A percentile compares a stretch with the other conserved stretches of the same genome.
phyloP scores from a whole-genome alignment of 2,329 filamentous ascomycete genomes.

The Fusarium hostae region DNA sequence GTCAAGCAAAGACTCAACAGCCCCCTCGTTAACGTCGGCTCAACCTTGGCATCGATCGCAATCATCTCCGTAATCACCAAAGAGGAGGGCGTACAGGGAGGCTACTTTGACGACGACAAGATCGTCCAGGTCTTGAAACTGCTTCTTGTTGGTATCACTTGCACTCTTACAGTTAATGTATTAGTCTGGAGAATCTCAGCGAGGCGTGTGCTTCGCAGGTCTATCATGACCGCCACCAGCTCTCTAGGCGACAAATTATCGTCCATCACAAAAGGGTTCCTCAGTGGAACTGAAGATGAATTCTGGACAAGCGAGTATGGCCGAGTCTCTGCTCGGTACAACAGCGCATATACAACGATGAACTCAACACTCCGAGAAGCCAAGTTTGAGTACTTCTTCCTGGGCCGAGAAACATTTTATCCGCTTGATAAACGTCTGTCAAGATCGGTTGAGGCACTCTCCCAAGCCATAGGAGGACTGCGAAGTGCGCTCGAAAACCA shows the following conservation, averaged over 20 bases:
- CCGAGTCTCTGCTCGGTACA: conserved; percentile 71
- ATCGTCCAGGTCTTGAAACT: conserved; percentile 86
- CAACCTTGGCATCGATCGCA: conserved; percentile 86
- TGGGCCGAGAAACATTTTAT: conserved; percentile 84
- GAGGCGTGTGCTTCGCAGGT: conserved; percentile 75
- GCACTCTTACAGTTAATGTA: conserved; percentile 79
- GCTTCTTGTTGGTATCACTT: conserved; percentile 79
- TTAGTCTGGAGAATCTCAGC: conserved; percentile 83
- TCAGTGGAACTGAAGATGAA: conserved; percentile 84
- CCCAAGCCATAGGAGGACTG: conserved; percentile 89
- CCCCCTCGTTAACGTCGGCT: conserved; percentile 84
- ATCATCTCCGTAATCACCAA: conserved; percentile 92
- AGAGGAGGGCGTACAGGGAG: conserved; percentile 86
- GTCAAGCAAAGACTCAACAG: conserved; percentile 82
- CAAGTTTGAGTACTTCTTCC: conserved; percentile 86
- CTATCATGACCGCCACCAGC: conserved; percentile 77
- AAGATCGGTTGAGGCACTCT: conserved; percentile 84
- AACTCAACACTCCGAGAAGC: conserved; percentile 84
- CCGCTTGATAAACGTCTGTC: conserved; percentile 81
- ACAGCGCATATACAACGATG: conserved; percentile 74
- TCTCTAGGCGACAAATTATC: conserved; percentile 84
- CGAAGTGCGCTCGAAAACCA: conserved; percentile 90
- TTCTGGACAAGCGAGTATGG: conserved; percentile 74
- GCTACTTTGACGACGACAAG: conserved; percentile 83
- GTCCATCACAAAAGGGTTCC: conserved; percentile 83